Conservation (phyloP, 2,329 filamentous ascomycete genomes). For the Neonectria sp. region DNA sequence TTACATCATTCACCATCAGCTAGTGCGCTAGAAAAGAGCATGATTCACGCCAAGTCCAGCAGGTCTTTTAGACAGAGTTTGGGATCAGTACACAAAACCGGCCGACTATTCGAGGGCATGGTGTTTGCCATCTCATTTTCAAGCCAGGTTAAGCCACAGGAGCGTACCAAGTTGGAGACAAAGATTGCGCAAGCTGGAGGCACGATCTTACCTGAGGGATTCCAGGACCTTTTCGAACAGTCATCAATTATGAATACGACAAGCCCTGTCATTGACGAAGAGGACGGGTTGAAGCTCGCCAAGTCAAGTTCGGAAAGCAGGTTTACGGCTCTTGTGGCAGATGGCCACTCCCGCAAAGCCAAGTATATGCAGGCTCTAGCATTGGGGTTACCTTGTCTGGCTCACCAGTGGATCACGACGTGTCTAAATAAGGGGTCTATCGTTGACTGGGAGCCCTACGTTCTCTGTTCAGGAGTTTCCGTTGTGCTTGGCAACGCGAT, state of each 20-base stretch:
- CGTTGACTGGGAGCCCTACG: slow-evolving; percentile 84
- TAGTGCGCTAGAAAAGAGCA: slow-evolving; percentile 56
- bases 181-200: slow-evolving; percentile 82
- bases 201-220: slow-evolving; percentile 79
- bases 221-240: slow-evolving; percentile 83
- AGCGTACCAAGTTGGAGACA: slow-evolving; percentile 66
- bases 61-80: slow-evolving; percentile 49
- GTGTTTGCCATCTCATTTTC: slow-evolving; percentile 87
- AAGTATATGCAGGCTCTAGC: slow-evolving; percentile 98
- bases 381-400: slow-evolving; percentile 88
- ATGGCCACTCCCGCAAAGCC: slow-evolving; percentile 86
- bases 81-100: slow-evolving; percentile 43
- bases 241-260: slow-evolving; percentile 53
- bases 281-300: slow-evolving; percentile 66
- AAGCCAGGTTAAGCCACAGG: slow-evolving; percentile 56
- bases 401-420: slow-evolving; percentile 83
- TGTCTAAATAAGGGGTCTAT: slow-evolving; percentile 75
- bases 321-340: slow-evolving; percentile 89
- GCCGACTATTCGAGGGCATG: slow-evolving; percentile 81
- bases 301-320: slow-evolving; percentile 69
- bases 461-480: slow-evolving; percentile 89
- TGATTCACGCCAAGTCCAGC: slow-evolving; percentile 48
- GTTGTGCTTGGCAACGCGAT: slow-evolving; percentile 82
- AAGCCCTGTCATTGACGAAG: slow-evolving; percentile 50
- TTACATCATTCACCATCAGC: slow-evolving; percentile 58